Base-by-base conservation (phyloP, 208 protist genomes). In the Leishmania lainsoni region DNA sequence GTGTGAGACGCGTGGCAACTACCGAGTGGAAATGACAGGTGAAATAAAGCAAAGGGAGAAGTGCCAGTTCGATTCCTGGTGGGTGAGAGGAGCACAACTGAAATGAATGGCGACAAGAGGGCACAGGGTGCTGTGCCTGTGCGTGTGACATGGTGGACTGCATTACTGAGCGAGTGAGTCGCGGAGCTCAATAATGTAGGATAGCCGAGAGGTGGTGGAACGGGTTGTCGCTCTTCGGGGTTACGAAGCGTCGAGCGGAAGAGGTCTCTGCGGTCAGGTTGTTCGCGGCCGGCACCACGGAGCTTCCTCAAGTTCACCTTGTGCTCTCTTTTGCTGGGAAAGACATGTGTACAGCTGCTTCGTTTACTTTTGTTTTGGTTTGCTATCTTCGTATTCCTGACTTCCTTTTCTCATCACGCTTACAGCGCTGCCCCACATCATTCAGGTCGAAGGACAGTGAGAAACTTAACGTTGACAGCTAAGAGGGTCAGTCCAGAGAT, bases 81-180 rank as follows among this genome's bases (percentile, higher is more conserved):
- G 14, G 59, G 32, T 79, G 61, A 78, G 81, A 77, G 26, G 51
- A 35, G 51, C 35, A 70, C 8, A 45, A 75, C 71, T 16, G 58
- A 61, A 66, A 26, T 48, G 20, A 61, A 48, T 48, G 39, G 68
- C 26, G 48, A 52, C 63, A 76, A 52, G 14, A 14, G 42, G n/a
- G 49, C 48, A 29, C 32, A 59, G 14, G 49, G 32, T 70, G 39
- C 45, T 74, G 42, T 52, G 69, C 6, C 42, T 29, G 69, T 20
- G 42, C 20, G 69, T 74, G 69, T 52, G 12, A 54, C 29, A 61
- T 63, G 51, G n/a, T n/a, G 71, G 12, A 75, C n/a, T 63, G 22
- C 54, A 16, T 75, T 22, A 59, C 52, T 61, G 54, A 75, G 71
- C 10, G 29, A 75, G 17, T n/a, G 32, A 20, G 32, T 39, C 32